Percentiles rank a stretch among this genome's conserved stretches.
These are phyloP conservation scores for Elsinoe arachidis DNA, from an alignment of 2,329 filamentous ascomycete species.

Conservation along the genomic window DNA sequence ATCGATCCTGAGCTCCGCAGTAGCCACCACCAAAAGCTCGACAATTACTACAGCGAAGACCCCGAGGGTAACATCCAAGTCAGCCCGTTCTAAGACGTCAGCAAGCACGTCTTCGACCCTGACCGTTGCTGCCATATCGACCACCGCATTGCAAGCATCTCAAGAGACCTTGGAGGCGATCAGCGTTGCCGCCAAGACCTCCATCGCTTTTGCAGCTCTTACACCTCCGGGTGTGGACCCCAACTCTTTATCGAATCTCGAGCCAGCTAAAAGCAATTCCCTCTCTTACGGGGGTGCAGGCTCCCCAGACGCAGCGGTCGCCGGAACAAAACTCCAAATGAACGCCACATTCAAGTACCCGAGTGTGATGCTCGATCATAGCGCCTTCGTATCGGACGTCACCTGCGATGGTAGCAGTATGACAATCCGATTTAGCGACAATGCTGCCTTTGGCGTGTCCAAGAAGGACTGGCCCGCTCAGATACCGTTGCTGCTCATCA, in stretches of 20 bases:
- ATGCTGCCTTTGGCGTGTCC: neutral
- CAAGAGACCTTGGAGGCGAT: neutral
- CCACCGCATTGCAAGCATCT: neutral
- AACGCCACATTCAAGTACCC: constrained; percentile 7
- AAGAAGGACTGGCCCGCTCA: neutral
- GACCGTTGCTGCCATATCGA: neutral
- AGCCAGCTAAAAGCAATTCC: neutral
- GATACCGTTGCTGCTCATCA: neutral
- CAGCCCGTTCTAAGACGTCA: too few species aligned
- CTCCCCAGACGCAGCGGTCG: neutral
- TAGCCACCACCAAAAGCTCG: too few species aligned
- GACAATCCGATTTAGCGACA: neutral
- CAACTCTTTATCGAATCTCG: neutral
- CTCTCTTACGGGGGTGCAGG: neutral
- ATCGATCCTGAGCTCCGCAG: too few species aligned
- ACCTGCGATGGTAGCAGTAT: neutral
- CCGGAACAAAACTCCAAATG: neutral
- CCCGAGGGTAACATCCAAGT: too few species aligned
- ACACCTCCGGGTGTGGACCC: neutral
- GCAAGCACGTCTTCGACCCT: too few species aligned
- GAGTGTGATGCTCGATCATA: neutral
- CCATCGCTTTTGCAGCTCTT: neutral
- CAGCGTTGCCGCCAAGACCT: neutral
- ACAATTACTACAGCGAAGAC: too few species aligned
- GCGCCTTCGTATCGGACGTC: neutral